Evolutionary conservation across 116 monocot genomes (phyloP).

Genomic region (Cymodocea nodosa): DNA sequence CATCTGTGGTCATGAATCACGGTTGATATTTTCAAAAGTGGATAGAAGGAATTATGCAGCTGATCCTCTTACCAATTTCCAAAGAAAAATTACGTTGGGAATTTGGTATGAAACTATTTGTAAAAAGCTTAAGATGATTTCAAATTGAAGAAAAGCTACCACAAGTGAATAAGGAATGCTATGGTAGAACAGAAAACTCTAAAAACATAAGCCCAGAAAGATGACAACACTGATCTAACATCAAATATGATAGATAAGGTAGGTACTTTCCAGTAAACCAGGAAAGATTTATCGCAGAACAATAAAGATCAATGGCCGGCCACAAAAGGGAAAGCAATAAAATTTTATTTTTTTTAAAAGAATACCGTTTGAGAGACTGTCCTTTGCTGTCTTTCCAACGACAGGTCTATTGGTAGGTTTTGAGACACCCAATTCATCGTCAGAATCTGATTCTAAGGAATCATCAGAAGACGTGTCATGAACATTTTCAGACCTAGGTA

Average conservation of each 20-base stretch:
- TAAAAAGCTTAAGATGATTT: no score
- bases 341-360: not conserved
- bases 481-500: not conserved
- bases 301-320: not conserved
- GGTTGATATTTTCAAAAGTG: not conserved
- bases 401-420: not conserved
- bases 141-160: no score
- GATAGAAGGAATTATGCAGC: not conserved
- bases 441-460: conserved; percentile 12
- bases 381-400: no score
- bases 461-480: conserved; percentile 10
- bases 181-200: no score
- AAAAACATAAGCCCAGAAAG: no score
- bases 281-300: not conserved
- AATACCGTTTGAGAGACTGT: not conserved
- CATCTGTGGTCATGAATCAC: not conserved
- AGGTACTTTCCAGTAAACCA: no score
- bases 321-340: not conserved
- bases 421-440: conserved; percentile 2
- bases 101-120: no score
- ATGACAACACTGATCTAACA: no score
- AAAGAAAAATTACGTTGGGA: no score
- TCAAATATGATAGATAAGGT: no score
- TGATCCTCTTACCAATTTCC: not conserved
- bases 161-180: no score